phyloP scores from a whole-genome alignment of 257 asterid species.

The Penstemon eatonii region DNA sequence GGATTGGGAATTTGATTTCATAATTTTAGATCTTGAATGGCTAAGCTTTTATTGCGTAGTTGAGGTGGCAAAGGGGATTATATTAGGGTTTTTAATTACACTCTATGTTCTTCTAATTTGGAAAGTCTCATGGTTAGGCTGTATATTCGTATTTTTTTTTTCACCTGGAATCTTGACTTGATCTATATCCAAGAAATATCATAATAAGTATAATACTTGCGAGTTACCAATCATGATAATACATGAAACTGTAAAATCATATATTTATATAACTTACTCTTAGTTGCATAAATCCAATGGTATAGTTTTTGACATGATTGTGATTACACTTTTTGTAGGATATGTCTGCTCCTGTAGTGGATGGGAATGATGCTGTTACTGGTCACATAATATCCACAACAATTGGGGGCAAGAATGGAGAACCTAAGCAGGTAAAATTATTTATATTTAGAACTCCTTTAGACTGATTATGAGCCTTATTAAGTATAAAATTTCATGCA shows the following conservation, averaged over 20 bases:
- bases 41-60: constrained; percentile 13
- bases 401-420: constrained; percentile 95
- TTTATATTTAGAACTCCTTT: constrained; percentile 12
- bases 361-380: constrained; percentile 68
- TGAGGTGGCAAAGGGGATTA: constrained; percentile 1
- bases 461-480: constrained; percentile 1
- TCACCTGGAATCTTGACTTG: constrained; percentile 14
- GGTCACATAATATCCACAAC: constrained; percentile 93
- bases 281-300: not conserved
- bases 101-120: constrained; percentile 8
- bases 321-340: constrained; percentile 47
- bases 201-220: constrained; percentile 12
- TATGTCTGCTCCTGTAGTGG: constrained; percentile 73
- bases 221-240: not conserved
- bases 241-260: not conserved
- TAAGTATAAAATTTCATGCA: no score
- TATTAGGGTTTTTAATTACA: not conserved
- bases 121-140: not conserved
- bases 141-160: not conserved
- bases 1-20: constrained; percentile 15
- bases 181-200: constrained; percentile 1
- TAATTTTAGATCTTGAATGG: constrained; percentile 6
- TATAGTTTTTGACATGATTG: constrained; percentile 26
- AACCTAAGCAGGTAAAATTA: constrained; percentile 77
- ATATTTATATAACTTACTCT: no score